These are phyloP conservation scores for Platismatia glauca DNA, from an alignment of 495 filamentous ascomycete genomes.

Conservation along the genomic window DNA sequence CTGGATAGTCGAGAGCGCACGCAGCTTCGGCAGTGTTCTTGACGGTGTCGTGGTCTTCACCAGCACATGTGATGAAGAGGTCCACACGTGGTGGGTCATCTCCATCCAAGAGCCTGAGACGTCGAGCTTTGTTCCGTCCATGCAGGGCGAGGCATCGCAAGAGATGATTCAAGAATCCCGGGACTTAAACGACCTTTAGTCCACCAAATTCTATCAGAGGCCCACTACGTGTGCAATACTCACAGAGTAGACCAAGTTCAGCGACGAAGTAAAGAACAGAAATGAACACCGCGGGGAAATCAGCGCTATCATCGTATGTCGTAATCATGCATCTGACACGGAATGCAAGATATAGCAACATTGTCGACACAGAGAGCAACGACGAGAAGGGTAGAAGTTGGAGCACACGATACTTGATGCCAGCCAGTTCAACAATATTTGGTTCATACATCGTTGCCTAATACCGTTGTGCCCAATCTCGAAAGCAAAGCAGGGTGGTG, in stretches of 20 bases:
- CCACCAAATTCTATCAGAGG: neutral
- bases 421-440: too few relatives aligned
- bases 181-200: neutral
- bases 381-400: conserved; percentile 8
- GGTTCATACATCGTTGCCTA: too few relatives aligned
- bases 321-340: conserved; percentile 1
- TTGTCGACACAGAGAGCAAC: conserved; percentile 5
- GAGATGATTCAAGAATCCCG: conserved; percentile 10
- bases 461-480: too few relatives aligned
- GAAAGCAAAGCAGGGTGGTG: too few relatives aligned
- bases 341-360: conserved; percentile 7
- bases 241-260: too few relatives aligned
- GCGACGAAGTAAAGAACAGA: too few relatives aligned
- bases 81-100: conserved; percentile 31
- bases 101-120: conserved; percentile 7
- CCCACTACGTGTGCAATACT: too few relatives aligned
- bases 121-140: conserved; percentile 2
- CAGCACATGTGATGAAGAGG: conserved; percentile 42
- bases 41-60: conserved; percentile 44
- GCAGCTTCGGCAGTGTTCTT: conserved; percentile 44
- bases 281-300: too few relatives aligned
- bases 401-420: too few relatives aligned
- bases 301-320: neutral
- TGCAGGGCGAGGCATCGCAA: conserved; percentile 8
- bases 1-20: conserved; percentile 41